Conservation (phyloP, 139 green algal species). For the Picochlorum sp. region DNA sequence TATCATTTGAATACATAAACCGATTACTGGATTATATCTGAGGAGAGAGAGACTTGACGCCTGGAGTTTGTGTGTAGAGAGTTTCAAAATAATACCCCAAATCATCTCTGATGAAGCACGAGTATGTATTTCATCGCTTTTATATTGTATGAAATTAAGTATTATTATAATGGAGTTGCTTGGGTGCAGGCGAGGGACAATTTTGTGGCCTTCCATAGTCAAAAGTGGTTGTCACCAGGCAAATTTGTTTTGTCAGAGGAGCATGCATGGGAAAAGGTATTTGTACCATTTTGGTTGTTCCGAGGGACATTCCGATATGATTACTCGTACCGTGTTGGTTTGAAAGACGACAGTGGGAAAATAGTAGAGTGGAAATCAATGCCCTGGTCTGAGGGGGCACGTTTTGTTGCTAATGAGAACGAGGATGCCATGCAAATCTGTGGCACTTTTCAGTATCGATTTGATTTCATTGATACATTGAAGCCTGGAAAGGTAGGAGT, state of each 20-base stretch:
- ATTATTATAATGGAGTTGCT: not conserved
- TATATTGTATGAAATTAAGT: too few species aligned
- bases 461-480: not conserved
- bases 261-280: not conserved
- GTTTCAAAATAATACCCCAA: too few species aligned
- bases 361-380: not conserved
- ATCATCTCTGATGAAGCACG: too few species aligned
- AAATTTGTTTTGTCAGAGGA: not conserved
- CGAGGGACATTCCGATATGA: not conserved
- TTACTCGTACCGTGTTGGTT: not conserved
- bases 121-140: too few species aligned
- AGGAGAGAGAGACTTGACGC: too few species aligned
- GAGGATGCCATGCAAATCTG: constrained; percentile 1
- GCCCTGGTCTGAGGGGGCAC: not conserved
- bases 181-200: constrained; percentile 1
- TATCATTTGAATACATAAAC: too few species aligned
- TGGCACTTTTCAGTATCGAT: not conserved
- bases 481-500: not conserved
- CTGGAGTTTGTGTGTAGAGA: too few species aligned
- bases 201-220: not conserved
- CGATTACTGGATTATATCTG: too few species aligned
- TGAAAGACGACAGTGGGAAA: not conserved
- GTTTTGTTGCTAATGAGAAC: not conserved
- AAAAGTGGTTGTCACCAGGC: not conserved
- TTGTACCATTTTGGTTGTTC: not conserved